These are phyloP conservation scores for Sabuloglossum arenarium DNA, from an alignment of 495 filamentous ascomycete genomes.

Conservation along the genomic window DNA sequence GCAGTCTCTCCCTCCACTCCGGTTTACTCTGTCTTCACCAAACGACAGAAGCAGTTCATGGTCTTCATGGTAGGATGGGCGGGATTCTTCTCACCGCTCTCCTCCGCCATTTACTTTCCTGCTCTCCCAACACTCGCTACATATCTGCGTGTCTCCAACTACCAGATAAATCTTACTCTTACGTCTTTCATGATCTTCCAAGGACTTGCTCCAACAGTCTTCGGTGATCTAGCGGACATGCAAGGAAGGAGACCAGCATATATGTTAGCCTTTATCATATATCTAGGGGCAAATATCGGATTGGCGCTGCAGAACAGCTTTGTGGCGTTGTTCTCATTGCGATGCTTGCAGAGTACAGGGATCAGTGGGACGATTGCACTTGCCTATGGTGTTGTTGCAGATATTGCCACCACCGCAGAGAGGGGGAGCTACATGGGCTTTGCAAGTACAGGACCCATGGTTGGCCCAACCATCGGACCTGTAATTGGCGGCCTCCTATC, in stretches of 20 bases:
- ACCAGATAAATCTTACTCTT: conserved; percentile 25
- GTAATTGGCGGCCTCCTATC: conserved; percentile 14
- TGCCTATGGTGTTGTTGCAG: background rate
- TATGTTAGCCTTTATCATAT: conserved; percentile 20
- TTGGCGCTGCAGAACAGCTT: conserved; percentile 21
- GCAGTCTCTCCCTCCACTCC: background rate
- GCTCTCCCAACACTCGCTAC: conserved; percentile 17
- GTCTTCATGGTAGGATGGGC: conserved; percentile 43
- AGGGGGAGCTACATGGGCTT: background rate
- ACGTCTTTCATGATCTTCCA: conserved; percentile 33
- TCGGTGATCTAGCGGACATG: conserved; percentile 21
- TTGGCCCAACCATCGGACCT: conserved; percentile 13
- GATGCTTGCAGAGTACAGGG: conserved; percentile 22
- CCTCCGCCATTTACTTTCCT: conserved; percentile 35
- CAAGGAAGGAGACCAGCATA: conserved; percentile 22
- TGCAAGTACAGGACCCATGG: conserved; percentile 1
- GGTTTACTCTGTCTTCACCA: conserved; percentile 34
- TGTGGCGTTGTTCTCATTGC: conserved; percentile 19
- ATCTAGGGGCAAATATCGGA: conserved; percentile 21
- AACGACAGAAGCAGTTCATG: conserved; percentile 33
- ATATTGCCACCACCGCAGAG: background rate
- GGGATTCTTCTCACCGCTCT: conserved; percentile 49
- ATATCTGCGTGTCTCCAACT: conserved; percentile 19
- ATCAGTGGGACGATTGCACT: conserved; percentile 12
- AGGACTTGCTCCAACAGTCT: conserved; percentile 31